Conservation (phyloP, 2,329 filamentous ascomycete species). For the Drechslerella dactyloides region DNA sequence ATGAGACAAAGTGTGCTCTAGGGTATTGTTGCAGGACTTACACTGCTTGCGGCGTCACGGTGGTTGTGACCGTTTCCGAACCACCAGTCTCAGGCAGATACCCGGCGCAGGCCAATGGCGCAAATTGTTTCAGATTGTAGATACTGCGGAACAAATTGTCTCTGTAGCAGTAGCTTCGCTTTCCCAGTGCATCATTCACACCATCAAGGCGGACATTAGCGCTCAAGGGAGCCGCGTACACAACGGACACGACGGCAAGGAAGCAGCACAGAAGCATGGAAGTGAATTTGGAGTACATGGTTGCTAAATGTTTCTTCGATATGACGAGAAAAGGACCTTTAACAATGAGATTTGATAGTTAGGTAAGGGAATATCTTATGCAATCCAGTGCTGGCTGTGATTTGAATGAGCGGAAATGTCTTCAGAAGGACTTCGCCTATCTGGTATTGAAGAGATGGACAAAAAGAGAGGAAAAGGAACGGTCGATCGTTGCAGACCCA, state of each 20-base stretch:
- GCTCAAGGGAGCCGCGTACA: slow-evolving; percentile 1
- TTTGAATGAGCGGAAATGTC: slow-evolving; percentile 3
- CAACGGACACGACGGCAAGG: slow-evolving; percentile 3
- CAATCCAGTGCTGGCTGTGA: slow-evolving; percentile 7
- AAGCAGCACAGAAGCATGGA: slow-evolving; percentile 9
- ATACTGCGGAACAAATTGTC: neutral
- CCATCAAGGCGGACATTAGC: slow-evolving; percentile 2
- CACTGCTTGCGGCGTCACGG: neutral
- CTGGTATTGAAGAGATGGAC: neutral
- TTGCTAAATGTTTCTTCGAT: neutral
- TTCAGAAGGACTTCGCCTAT: slow-evolving; percentile 3
- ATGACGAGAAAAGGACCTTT: neutral
- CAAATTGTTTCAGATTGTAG: neutral
- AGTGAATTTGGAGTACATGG: slow-evolving; percentile 1
- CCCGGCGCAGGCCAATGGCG: neutral
- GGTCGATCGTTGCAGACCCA: neutral
- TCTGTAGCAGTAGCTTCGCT: neutral
- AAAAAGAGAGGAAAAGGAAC: neutral
- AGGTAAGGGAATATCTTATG: neutral
- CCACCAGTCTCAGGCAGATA: neutral
- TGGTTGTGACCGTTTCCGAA: too few relatives aligned
- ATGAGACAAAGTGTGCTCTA: too few relatives aligned
- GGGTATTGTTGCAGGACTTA: neutral
- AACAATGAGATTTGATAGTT: neutral
- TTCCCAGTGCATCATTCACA: neutral